Percentiles rank a stretch among this genome's conserved stretches.
These are phyloP conservation scores for Sherardia arvensis DNA, from an alignment of 257 asterid genomes.

Conservation along the genomic window DNA sequence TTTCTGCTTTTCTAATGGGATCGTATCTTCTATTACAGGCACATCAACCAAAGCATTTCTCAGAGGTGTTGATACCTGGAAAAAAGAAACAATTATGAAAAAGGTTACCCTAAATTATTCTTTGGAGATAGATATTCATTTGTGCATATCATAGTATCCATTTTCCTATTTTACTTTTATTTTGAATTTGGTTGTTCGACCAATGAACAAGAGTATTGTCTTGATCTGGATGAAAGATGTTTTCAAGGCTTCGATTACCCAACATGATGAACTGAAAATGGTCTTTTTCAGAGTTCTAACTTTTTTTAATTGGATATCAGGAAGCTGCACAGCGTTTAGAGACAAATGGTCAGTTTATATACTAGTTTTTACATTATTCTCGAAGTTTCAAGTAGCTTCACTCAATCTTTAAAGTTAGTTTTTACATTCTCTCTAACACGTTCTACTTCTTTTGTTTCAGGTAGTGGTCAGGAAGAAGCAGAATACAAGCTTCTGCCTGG, in stretches of 20 bases:
- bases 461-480: conserved; percentile 44
- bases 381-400: not conserved
- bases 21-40: conserved; percentile 33
- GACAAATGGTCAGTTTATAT: conserved; percentile 42
- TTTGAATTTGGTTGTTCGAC: not conserved
- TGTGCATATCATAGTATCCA: not conserved
- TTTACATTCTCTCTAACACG: conserved; percentile 10
- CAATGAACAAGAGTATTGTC: not conserved
- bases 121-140: not conserved
- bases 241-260: conserved; percentile 5
- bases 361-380: not conserved
- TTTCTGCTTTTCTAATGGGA: conserved; percentile 11
- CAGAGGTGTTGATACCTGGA: conserved; percentile 92
- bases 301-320: conserved; percentile 31
- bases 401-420: not conserved
- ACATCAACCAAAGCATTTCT: conserved; percentile 86
- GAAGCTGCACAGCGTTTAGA: conserved; percentile 48
- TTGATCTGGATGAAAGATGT: not conserved
- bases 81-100: conserved; percentile 72
- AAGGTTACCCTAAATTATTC: conserved; percentile 30
- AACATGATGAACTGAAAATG: not conserved
- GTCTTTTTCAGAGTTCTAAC: conserved; percentile 7
- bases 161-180: not conserved
- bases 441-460: conserved; percentile 18
- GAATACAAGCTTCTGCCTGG: conserved; percentile 77